Evolutionary conservation across 2,329 filamentous ascomycete species (phyloP), one percentile per base, ranked within the genome.

Genomic region (Phyllosticta ampelicida): DNA sequence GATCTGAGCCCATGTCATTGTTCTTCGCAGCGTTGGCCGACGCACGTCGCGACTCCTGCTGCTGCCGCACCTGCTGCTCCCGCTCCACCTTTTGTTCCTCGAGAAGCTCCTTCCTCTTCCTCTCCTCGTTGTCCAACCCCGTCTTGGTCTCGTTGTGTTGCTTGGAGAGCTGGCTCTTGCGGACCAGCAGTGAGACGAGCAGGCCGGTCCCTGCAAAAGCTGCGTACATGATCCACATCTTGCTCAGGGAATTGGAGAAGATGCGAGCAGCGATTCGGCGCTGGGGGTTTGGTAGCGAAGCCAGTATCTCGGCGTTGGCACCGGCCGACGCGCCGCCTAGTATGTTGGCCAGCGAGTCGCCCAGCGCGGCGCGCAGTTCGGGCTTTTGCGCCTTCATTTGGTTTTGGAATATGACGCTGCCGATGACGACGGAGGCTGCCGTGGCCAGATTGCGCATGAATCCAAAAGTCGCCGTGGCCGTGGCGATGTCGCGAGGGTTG

Each of bases 371-470:
- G 20, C 73, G 70, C 28, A 87, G 76, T 9, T 67, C 65, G 3
- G 72, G 65, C 26, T 78, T 75, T 63, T 83, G 80, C 52, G 74
- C 75, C 62, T 82, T 73, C 83, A 90, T 88, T 60, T 80, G 74
- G 68, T 91, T 90, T 71, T 89, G 85, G 73, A 91, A 90, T 44
- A 91, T 80, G 51, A 89, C 86, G n/a, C 86, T 84, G 21, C 88
- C 88, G 48, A 90, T 77, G 1, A 89, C 86, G 55, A 90, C 80
- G 0, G 83, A 84, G 19, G 85, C 80, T 2, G 84, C 80, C 0
- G 84, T 87, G 9, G 83, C 84, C 2, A 90, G 74, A 63, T 87
- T 86, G 19, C 87, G 82, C 8, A 85, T 77, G 67, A 88, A 87
- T 9, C 80, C 77, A 62, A 87, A 85, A 1, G 83, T 85, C 0